Evolutionary conservation across 2,329 filamentous ascomycete species (phyloP).

Genomic region (Emergomyces orientalis): DNA sequence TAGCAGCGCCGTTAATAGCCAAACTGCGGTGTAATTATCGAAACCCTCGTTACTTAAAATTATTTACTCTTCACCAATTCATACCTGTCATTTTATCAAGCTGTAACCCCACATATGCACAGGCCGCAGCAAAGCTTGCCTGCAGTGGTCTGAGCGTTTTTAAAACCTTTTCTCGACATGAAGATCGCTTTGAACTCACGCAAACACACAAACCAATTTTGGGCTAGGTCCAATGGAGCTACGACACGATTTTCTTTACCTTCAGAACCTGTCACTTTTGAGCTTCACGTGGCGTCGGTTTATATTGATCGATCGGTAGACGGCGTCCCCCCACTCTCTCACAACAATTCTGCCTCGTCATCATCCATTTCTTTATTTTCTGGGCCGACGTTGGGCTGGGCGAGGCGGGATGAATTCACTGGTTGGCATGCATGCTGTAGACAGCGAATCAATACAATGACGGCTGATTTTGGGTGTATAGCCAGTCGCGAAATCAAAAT

Average conservation of each 20-base stretch:
- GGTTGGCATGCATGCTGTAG: no score
- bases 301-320: no score
- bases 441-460: no score
- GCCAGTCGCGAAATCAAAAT: no score
- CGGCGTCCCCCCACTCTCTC: background rate
- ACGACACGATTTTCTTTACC: background rate
- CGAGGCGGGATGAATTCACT: no score
- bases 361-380: background rate
- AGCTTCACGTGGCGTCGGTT: background rate
- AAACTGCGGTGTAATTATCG: no score
- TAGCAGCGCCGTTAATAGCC: no score
- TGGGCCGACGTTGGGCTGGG: no score
- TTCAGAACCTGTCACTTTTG: background rate
- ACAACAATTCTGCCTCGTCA: background rate
- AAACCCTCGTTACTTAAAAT: no score
- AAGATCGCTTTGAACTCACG: background rate
- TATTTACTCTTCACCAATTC: background rate
- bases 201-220: background rate
- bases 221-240: background rate
- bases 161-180: background rate
- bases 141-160: background rate
- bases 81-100: background rate
- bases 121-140: background rate
- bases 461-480: no score
- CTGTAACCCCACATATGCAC: no score